Evolutionary conservation across 2,329 filamentous ascomycete species (phyloP), one percentile per base, ranked within the genome.

Genomic region (Plenodomus biglobosus): DNA sequence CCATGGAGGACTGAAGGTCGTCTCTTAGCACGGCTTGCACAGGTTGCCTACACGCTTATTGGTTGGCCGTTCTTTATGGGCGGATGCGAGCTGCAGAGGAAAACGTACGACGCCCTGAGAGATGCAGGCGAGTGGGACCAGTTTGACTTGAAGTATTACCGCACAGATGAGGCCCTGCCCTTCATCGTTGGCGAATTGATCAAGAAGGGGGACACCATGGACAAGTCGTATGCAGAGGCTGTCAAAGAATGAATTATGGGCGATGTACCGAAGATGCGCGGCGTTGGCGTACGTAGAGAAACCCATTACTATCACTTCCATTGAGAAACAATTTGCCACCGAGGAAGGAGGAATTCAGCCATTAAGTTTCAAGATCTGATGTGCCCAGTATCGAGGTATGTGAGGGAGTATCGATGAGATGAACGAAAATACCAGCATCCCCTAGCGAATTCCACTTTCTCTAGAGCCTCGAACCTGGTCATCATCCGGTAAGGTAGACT

Each of bases 31-130:
- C 63, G 76, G 17, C 10, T 72, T 15, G 58, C 76, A 58, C 81
- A 84, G 65, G 53, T 69, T 10, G 51, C 78, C 11, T 81, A 75
- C 62, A 70, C 68, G 22, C 24, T 70, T 2, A 38, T 77, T 2
- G 76, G 78, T 3, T 83, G 80, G 79, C 72, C 73, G 3, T 79
- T 77, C 55, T 78, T 79, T 52, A 65, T 81, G 55, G 79, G 76
- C 4, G 76, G 76, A 48, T 83, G 80, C 57, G 68, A 75, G 45
- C 55, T 83, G 51, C 71, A 77, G 58, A 68, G 80, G 39, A 73
- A 80, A 65, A 82, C 78, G 10, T 70, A 69, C 42, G 59, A 63
- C 20, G 74, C 66, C 38, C 59, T 82, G 54, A 69, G 68, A 42
- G 64, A 66, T 7, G 77, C 69, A 13, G 76, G 75, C 17, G 73